These are phyloP conservation scores for Brassica carinata DNA, from an alignment of 345 rosid genomes.

Conservation along the genomic window DNA sequence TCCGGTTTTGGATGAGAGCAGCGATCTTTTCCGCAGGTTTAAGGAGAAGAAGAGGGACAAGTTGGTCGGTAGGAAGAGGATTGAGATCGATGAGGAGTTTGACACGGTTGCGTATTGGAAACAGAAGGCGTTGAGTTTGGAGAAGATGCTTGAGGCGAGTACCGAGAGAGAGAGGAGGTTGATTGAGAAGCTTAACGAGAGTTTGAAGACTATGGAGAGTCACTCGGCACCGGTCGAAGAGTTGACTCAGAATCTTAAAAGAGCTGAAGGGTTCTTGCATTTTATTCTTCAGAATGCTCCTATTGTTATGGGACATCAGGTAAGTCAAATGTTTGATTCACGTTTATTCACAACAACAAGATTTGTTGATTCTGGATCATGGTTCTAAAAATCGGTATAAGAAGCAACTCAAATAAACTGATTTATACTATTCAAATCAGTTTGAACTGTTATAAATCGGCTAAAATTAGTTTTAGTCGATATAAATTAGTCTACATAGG, in stretches of 20 bases:
- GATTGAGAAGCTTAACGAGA: constrained; percentile 69
- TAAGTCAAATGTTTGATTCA: constrained; percentile 6
- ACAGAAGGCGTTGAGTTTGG: constrained; percentile 58
- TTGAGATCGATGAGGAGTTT: constrained; percentile 70
- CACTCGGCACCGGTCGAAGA: constrained; percentile 86
- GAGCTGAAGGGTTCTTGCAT: constrained; percentile 94
- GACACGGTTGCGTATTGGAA: constrained; percentile 82
- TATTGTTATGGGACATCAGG: constrained; percentile 94
- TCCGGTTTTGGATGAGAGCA: constrained; percentile 66
- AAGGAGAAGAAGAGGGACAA: constrained; percentile 56
- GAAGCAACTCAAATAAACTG: no score
- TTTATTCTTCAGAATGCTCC: constrained; percentile 95
- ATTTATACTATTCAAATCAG: no score
- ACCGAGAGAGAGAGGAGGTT: constrained; percentile 71
- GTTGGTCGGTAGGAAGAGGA: constrained; percentile 56
- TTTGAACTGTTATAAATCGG: no score
- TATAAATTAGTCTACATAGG: no score
- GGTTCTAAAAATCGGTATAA: no score
- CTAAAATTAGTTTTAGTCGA: no score
- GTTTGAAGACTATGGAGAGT: constrained; percentile 62
- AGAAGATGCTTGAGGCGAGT: constrained; percentile 74
- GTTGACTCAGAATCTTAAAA: constrained; percentile 71
- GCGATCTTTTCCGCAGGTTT: constrained; percentile 51
- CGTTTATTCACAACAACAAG: background rate
- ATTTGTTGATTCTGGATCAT: no score